Percentiles rank a stretch among this genome's conserved stretches.
Conservation (phyloP, 495 filamentous ascomycete species). For the Lophium mytilinum region DNA sequence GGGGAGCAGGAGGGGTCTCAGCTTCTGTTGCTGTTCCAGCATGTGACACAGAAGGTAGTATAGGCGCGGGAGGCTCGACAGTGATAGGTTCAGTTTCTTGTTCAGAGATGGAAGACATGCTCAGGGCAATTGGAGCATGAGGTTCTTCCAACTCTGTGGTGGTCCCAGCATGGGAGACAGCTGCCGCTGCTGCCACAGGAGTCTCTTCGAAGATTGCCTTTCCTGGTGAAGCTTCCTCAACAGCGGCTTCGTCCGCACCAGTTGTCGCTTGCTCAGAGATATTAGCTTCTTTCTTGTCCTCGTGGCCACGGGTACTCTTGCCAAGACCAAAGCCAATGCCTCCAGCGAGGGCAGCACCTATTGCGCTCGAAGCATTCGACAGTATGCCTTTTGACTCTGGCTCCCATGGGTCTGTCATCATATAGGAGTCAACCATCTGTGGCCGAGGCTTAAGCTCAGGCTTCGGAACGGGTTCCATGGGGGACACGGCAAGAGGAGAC, state of each 20-base stretch:
- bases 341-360: slow-evolving; percentile 22
- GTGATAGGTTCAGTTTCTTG: slow-evolving; percentile 33
- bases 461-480: slow-evolving; percentile 15
- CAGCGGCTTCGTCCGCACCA: neutral
- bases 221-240: neutral
- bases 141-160: neutral
- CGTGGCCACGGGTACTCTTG: neutral
- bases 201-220: no score
- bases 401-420: slow-evolving; percentile 76
- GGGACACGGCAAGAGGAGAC: slow-evolving; percentile 1
- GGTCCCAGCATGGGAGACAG: neutral
- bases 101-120: slow-evolving; percentile 6
- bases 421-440: slow-evolving; percentile 44
- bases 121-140: neutral
- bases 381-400: slow-evolving; percentile 30
- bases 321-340: slow-evolving; percentile 13
- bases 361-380: slow-evolving; percentile 7
- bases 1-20: slow-evolving; percentile 5
- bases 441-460: slow-evolving; percentile 25
- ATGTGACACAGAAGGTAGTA: no score
- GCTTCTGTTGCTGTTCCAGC: neutral
- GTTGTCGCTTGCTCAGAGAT: neutral
- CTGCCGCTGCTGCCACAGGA: neutral
- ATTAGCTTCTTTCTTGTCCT: neutral
- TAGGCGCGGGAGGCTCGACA: no score